A percentile compares a stretch with the other conserved stretches of the same genome.
Evolutionary conservation across 2,329 filamentous ascomycete species (phyloP).

Genomic region (Calonectria crousiana): DNA sequence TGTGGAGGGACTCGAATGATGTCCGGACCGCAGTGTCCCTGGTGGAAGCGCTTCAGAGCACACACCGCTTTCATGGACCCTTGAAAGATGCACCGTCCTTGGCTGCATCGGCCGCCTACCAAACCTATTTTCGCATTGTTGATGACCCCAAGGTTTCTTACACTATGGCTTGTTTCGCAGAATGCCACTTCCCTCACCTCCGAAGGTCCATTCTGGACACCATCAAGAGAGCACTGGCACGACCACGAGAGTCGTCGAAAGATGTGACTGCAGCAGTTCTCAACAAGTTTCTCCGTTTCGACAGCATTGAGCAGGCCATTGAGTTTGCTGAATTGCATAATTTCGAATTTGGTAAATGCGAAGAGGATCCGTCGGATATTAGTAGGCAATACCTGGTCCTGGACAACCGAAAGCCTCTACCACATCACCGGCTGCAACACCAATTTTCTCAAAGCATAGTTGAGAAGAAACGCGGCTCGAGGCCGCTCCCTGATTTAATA

Average conservation of each 20-base stretch:
- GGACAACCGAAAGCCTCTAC: conserved; percentile 57
- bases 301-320: conserved; percentile 74
- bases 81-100: conserved; percentile 62
- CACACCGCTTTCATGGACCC: conserved; percentile 68
- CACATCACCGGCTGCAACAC: conserved; percentile 65
- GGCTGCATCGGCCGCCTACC: conserved; percentile 62
- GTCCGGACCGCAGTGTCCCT: conserved; percentile 73
- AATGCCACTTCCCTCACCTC: conserved; percentile 74
- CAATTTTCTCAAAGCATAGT: conserved; percentile 68
- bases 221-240: conserved; percentile 66
- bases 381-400: conserved; percentile 58
- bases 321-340: conserved; percentile 72
- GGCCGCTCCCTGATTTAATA: conserved; percentile 66
- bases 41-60: conserved; percentile 71
- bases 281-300: conserved; percentile 73
- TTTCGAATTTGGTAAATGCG: conserved; percentile 61
- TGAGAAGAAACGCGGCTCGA: conserved; percentile 68
- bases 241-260: conserved; percentile 68
- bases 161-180: conserved; percentile 77
- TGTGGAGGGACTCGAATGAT: conserved; percentile 67
- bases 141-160: conserved; percentile 70
- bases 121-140: conserved; percentile 71
- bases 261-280: conserved; percentile 70
- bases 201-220: conserved; percentile 69
- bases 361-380: conserved; percentile 50